phyloP scores from a whole-genome alignment of 106 monocot genomes.

The Gastrodia elata region DNA sequence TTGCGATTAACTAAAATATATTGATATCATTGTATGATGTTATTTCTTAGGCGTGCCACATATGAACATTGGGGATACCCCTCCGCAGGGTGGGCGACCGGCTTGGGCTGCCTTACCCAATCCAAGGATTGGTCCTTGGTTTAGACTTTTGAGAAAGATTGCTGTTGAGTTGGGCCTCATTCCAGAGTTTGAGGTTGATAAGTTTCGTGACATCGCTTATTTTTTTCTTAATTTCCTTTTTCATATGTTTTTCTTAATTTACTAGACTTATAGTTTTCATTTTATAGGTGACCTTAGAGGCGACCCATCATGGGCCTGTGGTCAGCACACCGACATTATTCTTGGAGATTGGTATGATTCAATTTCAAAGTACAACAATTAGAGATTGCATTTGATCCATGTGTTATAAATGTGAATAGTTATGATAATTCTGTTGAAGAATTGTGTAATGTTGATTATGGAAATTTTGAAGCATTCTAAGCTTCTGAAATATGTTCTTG shows the following conservation, averaged over 20 bases:
- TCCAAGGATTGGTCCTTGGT: slow-evolving; percentile 85
- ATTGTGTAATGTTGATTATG: not conserved
- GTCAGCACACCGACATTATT: slow-evolving; percentile 79
- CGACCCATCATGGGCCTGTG: slow-evolving; percentile 95
- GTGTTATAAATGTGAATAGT: not conserved
- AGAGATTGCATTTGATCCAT: not conserved
- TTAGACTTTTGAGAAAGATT: slow-evolving; percentile 63
- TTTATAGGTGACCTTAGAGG: slow-evolving; percentile 84
- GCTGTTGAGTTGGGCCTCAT: slow-evolving; percentile 49
- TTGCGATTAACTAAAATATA: not conserved
- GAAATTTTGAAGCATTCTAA: not conserved
- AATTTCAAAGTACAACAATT: not conserved
- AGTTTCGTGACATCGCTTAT: not conserved
- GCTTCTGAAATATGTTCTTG: not conserved
- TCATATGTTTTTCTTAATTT: not conserved
- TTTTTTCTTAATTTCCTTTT: not conserved
- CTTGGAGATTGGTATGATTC: slow-evolving; percentile 72
- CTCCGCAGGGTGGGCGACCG: slow-evolving; percentile 69
- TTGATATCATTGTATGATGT: not conserved
- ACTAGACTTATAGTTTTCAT: not conserved
- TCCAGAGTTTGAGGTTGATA: slow-evolving; percentile 84
- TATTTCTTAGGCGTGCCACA: slow-evolving; percentile 68
- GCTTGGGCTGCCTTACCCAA: slow-evolving; percentile 83
- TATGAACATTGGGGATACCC: slow-evolving; percentile 58
- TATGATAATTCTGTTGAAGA: not conserved